Evolutionary conservation across 208 protist species (phyloP), one percentile per base, ranked within the genome.

Genomic region (Herpetomonas tarakana): DNA sequence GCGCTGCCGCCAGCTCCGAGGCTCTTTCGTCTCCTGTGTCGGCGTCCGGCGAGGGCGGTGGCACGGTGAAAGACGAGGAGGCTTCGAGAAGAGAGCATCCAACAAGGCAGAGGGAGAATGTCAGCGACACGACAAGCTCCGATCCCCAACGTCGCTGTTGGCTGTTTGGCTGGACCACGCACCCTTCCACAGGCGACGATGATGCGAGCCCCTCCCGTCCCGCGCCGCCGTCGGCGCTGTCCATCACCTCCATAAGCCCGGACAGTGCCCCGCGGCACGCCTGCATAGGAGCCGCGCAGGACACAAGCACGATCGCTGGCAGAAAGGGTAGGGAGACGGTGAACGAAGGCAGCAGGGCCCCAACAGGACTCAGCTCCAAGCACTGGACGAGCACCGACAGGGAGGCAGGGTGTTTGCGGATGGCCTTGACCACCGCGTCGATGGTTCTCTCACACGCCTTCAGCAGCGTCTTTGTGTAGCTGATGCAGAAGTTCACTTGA

Each of bases 271-370:
- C 84, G 35, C 85, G 74, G 62, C 79, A 90, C 14, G 65, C 57
- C 55, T 88, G 84, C 47, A 96, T 63, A 9, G 46, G 62, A 45
- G 62, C 24, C 29, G 78, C 56, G 60, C 72, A 86, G 28, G 60
- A 62, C 41, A 71, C 62, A 22, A 89, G 72, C 21, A 86, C 67
- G 24, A 57, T 67, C 21, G 79, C 81, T 21, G 86, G 83, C 41
- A 96, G 56, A 21, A 86, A 68, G n/a, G 86, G 83, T 58, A 96
- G 69, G 0, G 84, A 84, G 2, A 88, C 69, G 25, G 81, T 78
- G 22, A 96, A 85, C 14, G 84, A 96, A 0, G 86, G 82, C 19
- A 96, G 74, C 35, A 96, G 68, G 9, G 78, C 53, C 38, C 84
- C 84, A 41, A 96, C 81, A 25, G 68, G 71, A 54, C 83, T 90